These are phyloP conservation scores for Xerocomus spinulosus DNA, from an alignment of 768 basidiomycete species.

Conservation along the genomic window DNA sequence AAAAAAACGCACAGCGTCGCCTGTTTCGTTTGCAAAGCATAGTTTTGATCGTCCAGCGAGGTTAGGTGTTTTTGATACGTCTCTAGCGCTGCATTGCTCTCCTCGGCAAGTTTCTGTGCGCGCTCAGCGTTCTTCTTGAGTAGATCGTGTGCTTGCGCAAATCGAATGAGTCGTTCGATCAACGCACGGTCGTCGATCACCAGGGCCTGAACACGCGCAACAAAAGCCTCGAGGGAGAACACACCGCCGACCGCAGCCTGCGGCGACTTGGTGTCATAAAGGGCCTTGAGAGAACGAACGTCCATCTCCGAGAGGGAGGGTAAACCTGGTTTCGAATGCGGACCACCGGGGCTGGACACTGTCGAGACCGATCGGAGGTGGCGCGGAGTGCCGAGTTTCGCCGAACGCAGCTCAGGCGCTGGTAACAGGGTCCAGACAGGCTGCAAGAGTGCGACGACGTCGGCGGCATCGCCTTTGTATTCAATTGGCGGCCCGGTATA, in stretches of 20 bases:
- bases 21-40: conserved; percentile 46
- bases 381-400: conserved; percentile 50
- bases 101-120: conserved; percentile 86
- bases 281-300: conserved; percentile 76
- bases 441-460: conserved; percentile 57
- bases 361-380: conserved; percentile 47
- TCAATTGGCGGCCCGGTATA: conserved; percentile 26
- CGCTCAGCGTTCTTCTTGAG: conserved; percentile 90
- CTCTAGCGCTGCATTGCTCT: conserved; percentile 72
- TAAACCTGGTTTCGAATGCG: conserved; percentile 27
- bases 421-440: conserved; percentile 82
- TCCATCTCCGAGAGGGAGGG: conserved; percentile 78
- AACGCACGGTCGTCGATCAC: conserved; percentile 79
- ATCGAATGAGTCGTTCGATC: conserved; percentile 78
- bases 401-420: conserved; percentile 74
- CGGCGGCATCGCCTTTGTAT: conserved; percentile 43
- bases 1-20: conserved; percentile 49
- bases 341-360: conserved; percentile 31
- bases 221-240: conserved; percentile 76
- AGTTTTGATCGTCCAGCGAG: conserved; percentile 72
- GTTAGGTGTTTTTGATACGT: conserved; percentile 88
- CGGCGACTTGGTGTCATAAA: conserved; percentile 52
- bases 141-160: conserved; percentile 85
- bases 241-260: conserved; percentile 28
- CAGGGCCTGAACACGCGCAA: conserved; percentile 71